A percentile compares a stretch with the other conserved stretches of the same genome.
These are phyloP conservation scores for Viridothelium virens DNA, from an alignment of 495 filamentous ascomycete species.

Conservation along the genomic window DNA sequence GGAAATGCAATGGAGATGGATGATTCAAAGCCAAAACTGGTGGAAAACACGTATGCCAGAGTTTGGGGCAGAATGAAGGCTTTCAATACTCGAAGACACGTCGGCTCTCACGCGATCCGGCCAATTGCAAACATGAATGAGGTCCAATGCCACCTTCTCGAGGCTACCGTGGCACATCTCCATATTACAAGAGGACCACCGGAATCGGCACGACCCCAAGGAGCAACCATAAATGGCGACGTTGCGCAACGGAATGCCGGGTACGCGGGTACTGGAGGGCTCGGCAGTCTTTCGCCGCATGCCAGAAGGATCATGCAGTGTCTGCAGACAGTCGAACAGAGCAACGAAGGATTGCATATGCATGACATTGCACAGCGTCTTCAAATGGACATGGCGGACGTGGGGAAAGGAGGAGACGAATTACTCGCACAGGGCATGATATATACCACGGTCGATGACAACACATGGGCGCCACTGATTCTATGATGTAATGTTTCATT, in stretches of 20 bases:
- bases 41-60: constrained; percentile 68
- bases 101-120: constrained; percentile 73
- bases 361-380: constrained; percentile 61
- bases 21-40: constrained; percentile 42
- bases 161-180: constrained; percentile 79
- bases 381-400: constrained; percentile 56
- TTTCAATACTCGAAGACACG: constrained; percentile 70
- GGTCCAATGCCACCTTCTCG: constrained; percentile 78
- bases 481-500: neutral
- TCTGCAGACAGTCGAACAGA: constrained; percentile 54
- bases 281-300: constrained; percentile 39
- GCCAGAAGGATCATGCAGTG: constrained; percentile 62
- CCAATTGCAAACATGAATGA: constrained; percentile 81
- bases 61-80: constrained; percentile 70
- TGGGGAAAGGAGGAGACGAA: constrained; percentile 69
- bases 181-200: constrained; percentile 72
- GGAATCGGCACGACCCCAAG: constrained; percentile 30
- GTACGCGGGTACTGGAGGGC: constrained; percentile 29
- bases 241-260: constrained; percentile 37
- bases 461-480: constrained; percentile 35
- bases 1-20: constrained; percentile 10
- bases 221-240: constrained; percentile 28
- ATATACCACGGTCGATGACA: constrained; percentile 86
- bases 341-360: constrained; percentile 72
- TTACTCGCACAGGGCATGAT: constrained; percentile 63